Base-by-base conservation (phyloP, 148 eudicot genomes). In the Dysphania ambrosioides region DNA sequence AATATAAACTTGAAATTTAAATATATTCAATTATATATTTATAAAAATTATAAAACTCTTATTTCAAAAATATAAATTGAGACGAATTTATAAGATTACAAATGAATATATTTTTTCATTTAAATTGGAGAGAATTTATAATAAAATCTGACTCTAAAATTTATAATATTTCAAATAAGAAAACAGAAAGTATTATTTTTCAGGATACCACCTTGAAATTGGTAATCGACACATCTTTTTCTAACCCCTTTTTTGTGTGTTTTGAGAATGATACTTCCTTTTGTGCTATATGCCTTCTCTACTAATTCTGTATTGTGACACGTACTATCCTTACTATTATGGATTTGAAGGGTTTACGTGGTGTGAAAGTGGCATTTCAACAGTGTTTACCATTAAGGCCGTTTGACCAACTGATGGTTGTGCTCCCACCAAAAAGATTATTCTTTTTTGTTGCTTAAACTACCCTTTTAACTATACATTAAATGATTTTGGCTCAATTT, bases 171-270 rank as follows among this genome's bases (percentile, higher is more conserved):
- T n/a, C n/a, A n/a, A n/a, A n/a, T n/a, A n/a, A n/a, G n/a, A n/a
- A n/a, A n/a, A n/a, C 86, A 4, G 98, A 93, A 87, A 97, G 98
- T 93, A 93, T 75, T 93, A 93, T 68, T 93, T 83, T 82, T 90
- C 90, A 80, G 97, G 91, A 87, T 91, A 79, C 90, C 93, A 65
- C 91, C 98, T 59, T 93, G 97, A 93, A 70, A 89, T 47, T 91
- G 98, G 98, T 91, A 82, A 75, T 73, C 2, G 10, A 34, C 47
- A 67, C 15, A 51, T 13, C 0, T 4, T 10, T 35, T 65, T 31
- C n/a, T 6, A 31, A 2, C 2, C 12, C 16, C 29, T 2, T 1
- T 62, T 31, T 9, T 26, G 12, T 59, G 4, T 27, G n/a, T 29
- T 9, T 59, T 1, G 34, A 2, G 53, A 59, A 59, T 11, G 30